Conservation (phyloP, 2,329 filamentous ascomycete species). For the Monosporascus sp. region DNA sequence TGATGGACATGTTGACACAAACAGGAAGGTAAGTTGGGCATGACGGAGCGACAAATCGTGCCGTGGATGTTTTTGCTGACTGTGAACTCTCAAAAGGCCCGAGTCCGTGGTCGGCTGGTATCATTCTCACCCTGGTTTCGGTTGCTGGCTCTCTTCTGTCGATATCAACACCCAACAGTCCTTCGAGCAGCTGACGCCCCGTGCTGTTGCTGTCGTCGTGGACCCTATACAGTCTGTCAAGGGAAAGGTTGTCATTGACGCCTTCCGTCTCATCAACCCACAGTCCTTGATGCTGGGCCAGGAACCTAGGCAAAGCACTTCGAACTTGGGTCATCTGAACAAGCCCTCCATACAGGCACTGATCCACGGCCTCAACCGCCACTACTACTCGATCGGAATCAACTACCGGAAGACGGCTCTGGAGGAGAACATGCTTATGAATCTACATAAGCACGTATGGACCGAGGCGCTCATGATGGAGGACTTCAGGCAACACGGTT, state of each 20-base stretch:
- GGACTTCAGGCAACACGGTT: constrained; percentile 81
- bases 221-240: constrained; percentile 99
- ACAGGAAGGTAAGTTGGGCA: constrained; percentile 70
- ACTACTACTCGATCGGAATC: constrained; percentile 99
- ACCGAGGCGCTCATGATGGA: constrained; percentile 97
- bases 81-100: constrained; percentile 52
- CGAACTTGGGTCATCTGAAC: constrained; percentile 95
- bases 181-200: constrained; percentile 97
- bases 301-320: constrained; percentile 95
- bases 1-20: constrained; percentile 99
- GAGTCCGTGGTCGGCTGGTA: constrained; percentile 99
- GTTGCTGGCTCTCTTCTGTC: constrained; percentile 97
- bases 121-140: constrained; percentile 97
- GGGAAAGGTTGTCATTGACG: constrained; percentile 98
- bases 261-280: constrained; percentile 96
- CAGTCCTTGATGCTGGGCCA: constrained; percentile 97
- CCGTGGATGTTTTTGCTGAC: neutral
- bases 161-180: constrained; percentile 99
- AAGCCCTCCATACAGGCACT: constrained; percentile 99
- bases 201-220: constrained; percentile 94
- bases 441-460: constrained; percentile 99
- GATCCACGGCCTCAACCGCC: constrained; percentile 94
- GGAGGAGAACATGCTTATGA: constrained; percentile 99
- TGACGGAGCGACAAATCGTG: neutral
- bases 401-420: constrained; percentile 96